Percentiles rank a stretch among this genome's conserved stretches.
Evolutionary conservation across 108 stramenopile species (phyloP).

Genomic region (Heterococcus sp.): DNA sequence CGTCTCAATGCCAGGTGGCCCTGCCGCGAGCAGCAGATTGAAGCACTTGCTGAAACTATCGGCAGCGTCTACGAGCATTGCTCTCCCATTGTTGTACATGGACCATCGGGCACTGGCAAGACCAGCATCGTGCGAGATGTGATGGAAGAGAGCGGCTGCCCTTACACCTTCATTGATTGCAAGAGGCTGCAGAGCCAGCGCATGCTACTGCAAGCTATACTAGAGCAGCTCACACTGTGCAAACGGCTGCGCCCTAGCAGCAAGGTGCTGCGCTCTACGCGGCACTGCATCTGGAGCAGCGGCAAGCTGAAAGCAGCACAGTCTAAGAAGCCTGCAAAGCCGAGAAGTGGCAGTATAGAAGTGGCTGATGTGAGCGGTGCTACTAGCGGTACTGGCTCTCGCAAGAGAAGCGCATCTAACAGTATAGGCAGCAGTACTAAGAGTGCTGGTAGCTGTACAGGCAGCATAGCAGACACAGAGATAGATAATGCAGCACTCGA

Average conservation of each 20-base stretch:
- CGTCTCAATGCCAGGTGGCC: no score
- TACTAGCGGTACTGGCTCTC: neutral
- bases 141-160: neutral
- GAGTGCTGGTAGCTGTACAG: no score
- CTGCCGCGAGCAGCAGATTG: neutral
- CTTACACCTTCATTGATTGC: neutral
- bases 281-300: neutral
- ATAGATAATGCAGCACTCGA: no score
- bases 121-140: neutral
- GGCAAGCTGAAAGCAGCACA: no score
- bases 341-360: no score
- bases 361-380: no score
- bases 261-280: neutral
- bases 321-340: no score
- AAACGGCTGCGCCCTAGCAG: neutral
- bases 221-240: neutral
- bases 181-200: neutral
- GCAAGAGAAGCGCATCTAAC: neutral
- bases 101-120: neutral
- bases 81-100: neutral
- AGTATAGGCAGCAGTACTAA: no score
- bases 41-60: neutral
- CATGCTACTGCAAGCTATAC: neutral
- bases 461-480: no score
- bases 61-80: neutral